phyloP scores from a whole-genome alignment of 140 eudicot genomes.

The Cichorium intybus region DNA sequence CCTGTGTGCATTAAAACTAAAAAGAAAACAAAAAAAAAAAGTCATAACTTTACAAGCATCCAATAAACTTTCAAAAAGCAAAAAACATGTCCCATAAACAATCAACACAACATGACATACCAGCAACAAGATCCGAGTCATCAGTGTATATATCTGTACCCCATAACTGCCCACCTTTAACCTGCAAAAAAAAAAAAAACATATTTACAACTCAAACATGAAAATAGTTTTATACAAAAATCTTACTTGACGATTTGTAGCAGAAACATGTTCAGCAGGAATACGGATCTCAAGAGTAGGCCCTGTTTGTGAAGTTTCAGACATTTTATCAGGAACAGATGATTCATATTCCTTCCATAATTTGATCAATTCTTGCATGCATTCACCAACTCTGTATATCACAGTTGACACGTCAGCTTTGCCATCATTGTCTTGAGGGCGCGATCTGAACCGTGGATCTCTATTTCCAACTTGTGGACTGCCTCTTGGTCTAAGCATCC shows the following conservation, averaged over 20 bases:
- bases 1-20: conserved; percentile 97
- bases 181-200: conserved; percentile 81
- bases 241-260: conserved; percentile 96
- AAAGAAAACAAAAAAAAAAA: background rate
- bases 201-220: conserved; percentile 1
- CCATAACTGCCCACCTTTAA: conserved; percentile 96
- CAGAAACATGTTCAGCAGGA: conserved; percentile 95
- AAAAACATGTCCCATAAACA: background rate
- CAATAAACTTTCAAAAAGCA: background rate
- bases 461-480: conserved; percentile 71
- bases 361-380: conserved; percentile 78
- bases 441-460: conserved; percentile 70
- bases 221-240: conserved; percentile 1
- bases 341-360: conserved; percentile 86
- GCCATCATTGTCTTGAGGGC: conserved; percentile 69
- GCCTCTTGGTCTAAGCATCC: conserved; percentile 95
- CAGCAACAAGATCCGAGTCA: conserved; percentile 99
- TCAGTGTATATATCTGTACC: conserved; percentile 96
- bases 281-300: conserved; percentile 88
- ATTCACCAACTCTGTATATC: conserved; percentile 87
- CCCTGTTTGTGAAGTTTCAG: conserved; percentile 46
- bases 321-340: conserved; percentile 42
- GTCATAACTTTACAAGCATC: background rate
- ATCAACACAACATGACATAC: conserved; percentile 39
- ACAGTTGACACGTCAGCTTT: conserved; percentile 59